Conservation (phyloP, 768 basidiomycete genomes). For the Hygrocybe punicea region DNA sequence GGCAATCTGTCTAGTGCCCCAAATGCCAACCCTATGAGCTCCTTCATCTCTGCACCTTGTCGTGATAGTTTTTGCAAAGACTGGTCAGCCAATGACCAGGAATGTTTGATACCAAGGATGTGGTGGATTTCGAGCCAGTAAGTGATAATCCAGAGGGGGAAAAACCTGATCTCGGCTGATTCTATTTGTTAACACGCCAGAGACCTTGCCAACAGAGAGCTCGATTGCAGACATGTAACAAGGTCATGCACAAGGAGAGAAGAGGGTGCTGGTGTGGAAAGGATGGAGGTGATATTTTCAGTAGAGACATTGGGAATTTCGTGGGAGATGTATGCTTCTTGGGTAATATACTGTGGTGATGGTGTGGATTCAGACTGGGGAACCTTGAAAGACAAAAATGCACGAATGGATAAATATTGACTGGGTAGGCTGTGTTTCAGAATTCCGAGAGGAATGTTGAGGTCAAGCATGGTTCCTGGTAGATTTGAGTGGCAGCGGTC, state of each 20-base stretch:
- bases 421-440: neutral
- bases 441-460: neutral
- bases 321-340: neutral
- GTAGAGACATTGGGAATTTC: neutral
- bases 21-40: neutral
- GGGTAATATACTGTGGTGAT: neutral
- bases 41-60: neutral
- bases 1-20: constrained; percentile 3
- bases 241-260: neutral
- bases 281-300: neutral
- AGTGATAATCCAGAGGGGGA: neutral
- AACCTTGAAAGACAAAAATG: constrained; percentile 10
- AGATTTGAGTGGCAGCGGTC: neutral
- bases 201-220: neutral
- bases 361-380: neutral
- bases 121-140: neutral
- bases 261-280: neutral
- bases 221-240: neutral
- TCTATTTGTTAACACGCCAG: neutral
- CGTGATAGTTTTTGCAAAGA: neutral
- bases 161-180: neutral
- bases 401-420: constrained; percentile 1
- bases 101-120: neutral
- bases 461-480: neutral
- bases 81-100: neutral